phyloP scores from a whole-genome alignment of 176 grass and related monocot species.

The Poa annua region DNA sequence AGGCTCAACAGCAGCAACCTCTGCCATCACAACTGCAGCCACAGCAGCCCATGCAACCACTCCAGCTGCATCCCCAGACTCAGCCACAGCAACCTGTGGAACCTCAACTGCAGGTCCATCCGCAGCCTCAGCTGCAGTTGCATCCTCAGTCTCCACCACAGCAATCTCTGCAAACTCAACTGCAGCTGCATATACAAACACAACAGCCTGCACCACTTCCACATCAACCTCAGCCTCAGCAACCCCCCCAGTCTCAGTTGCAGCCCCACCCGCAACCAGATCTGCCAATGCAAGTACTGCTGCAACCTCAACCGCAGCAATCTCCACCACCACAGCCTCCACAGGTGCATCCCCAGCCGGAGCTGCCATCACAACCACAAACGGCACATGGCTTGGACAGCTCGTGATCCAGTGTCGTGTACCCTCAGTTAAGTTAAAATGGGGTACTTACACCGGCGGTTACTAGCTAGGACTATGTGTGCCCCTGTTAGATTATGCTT shows the following conservation, averaged over 20 bases:
- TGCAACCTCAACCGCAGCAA: constrained; percentile 14
- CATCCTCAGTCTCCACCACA: constrained; percentile 27
- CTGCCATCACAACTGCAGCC: constrained; percentile 25
- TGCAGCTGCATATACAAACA: not conserved
- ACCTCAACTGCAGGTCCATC: not conserved
- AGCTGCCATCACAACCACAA: constrained; percentile 17
- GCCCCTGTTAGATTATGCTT: constrained; percentile 36
- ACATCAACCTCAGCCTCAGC: constrained; percentile 24
- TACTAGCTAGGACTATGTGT: constrained; percentile 39
- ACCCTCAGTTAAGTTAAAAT: constrained; percentile 32
- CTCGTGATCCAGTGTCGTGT: constrained; percentile 37
- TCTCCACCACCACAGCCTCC: not conserved
- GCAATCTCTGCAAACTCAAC: constrained; percentile 11
- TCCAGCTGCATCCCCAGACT: constrained; percentile 28
- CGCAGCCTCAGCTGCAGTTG: constrained; percentile 27
- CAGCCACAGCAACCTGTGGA: constrained; percentile 13
- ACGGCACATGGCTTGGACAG: constrained; percentile 31
- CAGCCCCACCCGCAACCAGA: not conserved
- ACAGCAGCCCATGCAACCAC: constrained; percentile 35
- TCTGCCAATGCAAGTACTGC: not conserved
- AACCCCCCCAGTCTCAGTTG: constrained; percentile 3
- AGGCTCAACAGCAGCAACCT: constrained; percentile 29
- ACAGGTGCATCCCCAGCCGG: not conserved
- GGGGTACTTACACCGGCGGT: constrained; percentile 36
- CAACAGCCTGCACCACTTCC: constrained; percentile 30